These are phyloP conservation scores for Stachybotrys elegans DNA, from an alignment of 2,329 filamentous ascomycete genomes.

Conservation along the genomic window DNA sequence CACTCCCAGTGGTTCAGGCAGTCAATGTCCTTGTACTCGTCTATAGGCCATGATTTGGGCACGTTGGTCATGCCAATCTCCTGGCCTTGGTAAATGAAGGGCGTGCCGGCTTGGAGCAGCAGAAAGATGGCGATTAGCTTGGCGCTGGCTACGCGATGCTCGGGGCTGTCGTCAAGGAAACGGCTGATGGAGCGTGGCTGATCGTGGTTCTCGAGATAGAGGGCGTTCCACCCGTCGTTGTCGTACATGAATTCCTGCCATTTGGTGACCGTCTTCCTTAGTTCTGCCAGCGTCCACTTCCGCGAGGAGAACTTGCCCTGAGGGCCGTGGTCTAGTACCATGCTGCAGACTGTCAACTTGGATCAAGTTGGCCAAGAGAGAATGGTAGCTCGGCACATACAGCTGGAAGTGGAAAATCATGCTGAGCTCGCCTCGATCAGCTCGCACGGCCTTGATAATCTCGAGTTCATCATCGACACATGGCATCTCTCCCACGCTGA, in stretches of 20 bases:
- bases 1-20: slow-evolving; percentile 46
- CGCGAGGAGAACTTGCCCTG: slow-evolving; percentile 36
- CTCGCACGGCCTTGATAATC: slow-evolving; percentile 45
- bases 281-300: slow-evolving; percentile 41
- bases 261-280: slow-evolving; percentile 49
- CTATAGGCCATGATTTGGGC: slow-evolving; percentile 53
- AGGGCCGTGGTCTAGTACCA: slow-evolving; percentile 43
- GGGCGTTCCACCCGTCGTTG: slow-evolving; percentile 58
- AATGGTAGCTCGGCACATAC: slow-evolving; percentile 23
- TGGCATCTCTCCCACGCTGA: slow-evolving; percentile 49
- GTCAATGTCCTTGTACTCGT: slow-evolving; percentile 66
- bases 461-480: slow-evolving; percentile 35
- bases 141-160: slow-evolving; percentile 42
- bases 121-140: slow-evolving; percentile 58
- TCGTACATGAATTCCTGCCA: slow-evolving; percentile 58
- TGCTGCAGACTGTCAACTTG: slow-evolving; percentile 21
- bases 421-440: slow-evolving; percentile 54
- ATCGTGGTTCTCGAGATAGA: slow-evolving; percentile 64
- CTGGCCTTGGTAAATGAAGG: slow-evolving; percentile 66
- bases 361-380: no score
- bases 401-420: slow-evolving; percentile 73
- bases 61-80: slow-evolving; percentile 65
- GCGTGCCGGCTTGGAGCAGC: slow-evolving; percentile 54
- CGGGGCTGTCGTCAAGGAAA: slow-evolving; percentile 44
- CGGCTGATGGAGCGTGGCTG: slow-evolving; percentile 56